Conservation (phyloP, 2,329 filamentous ascomycete genomes). For the Clarireedia paspali region DNA sequence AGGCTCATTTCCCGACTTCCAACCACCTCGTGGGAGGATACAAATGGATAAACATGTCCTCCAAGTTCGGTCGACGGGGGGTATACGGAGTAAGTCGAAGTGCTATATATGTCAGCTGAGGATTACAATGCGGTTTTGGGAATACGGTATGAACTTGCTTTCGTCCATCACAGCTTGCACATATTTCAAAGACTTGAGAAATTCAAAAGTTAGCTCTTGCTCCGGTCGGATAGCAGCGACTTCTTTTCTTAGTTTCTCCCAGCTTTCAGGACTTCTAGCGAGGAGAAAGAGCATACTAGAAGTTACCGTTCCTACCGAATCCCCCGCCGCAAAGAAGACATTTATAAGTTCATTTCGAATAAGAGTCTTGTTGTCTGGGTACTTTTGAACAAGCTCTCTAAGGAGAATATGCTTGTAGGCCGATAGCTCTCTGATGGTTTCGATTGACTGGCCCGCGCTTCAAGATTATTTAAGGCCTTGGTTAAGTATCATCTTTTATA, state of each 20-base stretch:
- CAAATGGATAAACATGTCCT: conserved; percentile 2
- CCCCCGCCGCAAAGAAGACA: conserved; percentile 32
- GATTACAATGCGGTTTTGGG: background rate
- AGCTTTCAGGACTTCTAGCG: conserved; percentile 23
- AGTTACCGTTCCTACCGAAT: conserved; percentile 33
- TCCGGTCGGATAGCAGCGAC: conserved; percentile 25
- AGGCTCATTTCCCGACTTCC: conserved; percentile 20
- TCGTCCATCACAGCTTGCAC: conserved; percentile 49
- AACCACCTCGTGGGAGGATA: conserved; percentile 26
- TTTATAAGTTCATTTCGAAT: conserved; percentile 28
- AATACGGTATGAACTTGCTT: conserved; percentile 32
- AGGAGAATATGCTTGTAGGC: conserved; percentile 35
- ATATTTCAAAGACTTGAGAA: conserved; percentile 44
- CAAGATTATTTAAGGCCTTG: too few relatives aligned
- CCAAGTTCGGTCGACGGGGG: conserved; percentile 30
- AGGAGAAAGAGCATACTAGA: conserved; percentile 27
- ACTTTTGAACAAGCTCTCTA: conserved; percentile 37
- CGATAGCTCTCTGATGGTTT: background rate
- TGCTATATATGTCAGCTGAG: conserved; percentile 12
- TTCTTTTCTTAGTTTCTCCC: conserved; percentile 24
- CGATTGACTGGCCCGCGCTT: background rate
- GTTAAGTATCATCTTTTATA: too few relatives aligned
- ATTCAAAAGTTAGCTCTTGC: conserved; percentile 36
- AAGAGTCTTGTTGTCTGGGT: conserved; percentile 33
- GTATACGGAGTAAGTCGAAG: conserved; percentile 21